phyloP scores from a whole-genome alignment of 192 early-diverging fungal genomes.

The Coemansia sp. region DNA sequence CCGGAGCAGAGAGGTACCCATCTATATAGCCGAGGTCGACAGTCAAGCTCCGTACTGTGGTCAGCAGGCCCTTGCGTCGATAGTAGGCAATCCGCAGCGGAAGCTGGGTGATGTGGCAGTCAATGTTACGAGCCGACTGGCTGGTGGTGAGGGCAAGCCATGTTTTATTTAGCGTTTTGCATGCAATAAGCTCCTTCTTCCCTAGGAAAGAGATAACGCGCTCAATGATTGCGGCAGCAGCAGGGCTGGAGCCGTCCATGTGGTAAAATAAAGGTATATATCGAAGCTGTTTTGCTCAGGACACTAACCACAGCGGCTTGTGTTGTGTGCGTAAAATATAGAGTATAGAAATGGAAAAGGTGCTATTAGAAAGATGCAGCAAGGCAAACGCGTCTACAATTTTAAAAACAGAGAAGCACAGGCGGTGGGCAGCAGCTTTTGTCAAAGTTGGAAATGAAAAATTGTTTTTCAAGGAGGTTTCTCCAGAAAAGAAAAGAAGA shows the following conservation, averaged over 20 bases:
- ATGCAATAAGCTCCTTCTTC: constrained; percentile 21
- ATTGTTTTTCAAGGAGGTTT: not conserved
- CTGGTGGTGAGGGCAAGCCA: constrained; percentile 40
- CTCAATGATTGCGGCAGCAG: constrained; percentile 37
- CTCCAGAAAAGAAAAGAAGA: constrained; percentile 3
- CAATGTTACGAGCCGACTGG: constrained; percentile 38
- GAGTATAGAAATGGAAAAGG: no score
- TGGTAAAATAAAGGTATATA: not conserved
- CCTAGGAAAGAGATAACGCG: constrained; percentile 39
- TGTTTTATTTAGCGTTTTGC: constrained; percentile 40
- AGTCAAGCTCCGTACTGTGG: constrained; percentile 32
- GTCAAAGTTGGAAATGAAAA: not conserved
- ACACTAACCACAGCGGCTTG: not conserved
- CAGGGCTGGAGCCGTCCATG: constrained; percentile 48
- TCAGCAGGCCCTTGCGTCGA: constrained; percentile 35
- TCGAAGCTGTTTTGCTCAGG: not conserved
- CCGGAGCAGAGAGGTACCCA: constrained; percentile 39
- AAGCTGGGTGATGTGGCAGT: constrained; percentile 45
- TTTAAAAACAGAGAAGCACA: not conserved
- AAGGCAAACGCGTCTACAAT: no score
- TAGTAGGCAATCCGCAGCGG: constrained; percentile 46
- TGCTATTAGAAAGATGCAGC: no score
- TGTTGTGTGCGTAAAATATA: not conserved
- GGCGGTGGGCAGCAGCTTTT: no score
- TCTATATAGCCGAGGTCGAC: constrained; percentile 48